phyloP scores from a whole-genome alignment of 2,329 filamentous ascomycete species.

The Byssochlamys sp. region DNA sequence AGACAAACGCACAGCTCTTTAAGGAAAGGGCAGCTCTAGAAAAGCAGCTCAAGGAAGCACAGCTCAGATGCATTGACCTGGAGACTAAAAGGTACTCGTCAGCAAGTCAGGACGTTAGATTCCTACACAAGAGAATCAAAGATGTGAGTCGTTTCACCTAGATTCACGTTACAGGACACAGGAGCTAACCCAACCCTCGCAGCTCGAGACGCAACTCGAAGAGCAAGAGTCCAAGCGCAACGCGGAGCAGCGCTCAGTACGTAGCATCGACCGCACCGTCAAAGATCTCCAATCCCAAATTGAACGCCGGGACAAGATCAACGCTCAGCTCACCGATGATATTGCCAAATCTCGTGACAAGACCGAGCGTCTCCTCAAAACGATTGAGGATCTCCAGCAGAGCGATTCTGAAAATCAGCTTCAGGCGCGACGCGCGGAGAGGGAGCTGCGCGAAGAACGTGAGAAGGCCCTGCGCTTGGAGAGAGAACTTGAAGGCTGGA shows the following conservation, averaged over 20 bases:
- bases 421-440: slow-evolving; percentile 71
- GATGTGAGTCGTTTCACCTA: slow-evolving; percentile 55
- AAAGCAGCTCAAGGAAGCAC: slow-evolving; percentile 80
- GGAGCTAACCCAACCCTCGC: slow-evolving; percentile 14
- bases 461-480: slow-evolving; percentile 76
- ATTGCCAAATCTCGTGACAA: slow-evolving; percentile 79
- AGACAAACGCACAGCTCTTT: slow-evolving; percentile 68
- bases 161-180: neutral
- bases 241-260: slow-evolving; percentile 74
- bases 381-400: slow-evolving; percentile 87
- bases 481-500: slow-evolving; percentile 76
- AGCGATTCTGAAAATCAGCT: slow-evolving; percentile 75
- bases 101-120: slow-evolving; percentile 87
- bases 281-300: slow-evolving; percentile 89
- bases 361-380: slow-evolving; percentile 75
- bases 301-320: slow-evolving; percentile 83
- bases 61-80: slow-evolving; percentile 79
- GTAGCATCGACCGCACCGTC: slow-evolving; percentile 86
- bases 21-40: slow-evolving; percentile 84
- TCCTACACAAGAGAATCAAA: slow-evolving; percentile 86
- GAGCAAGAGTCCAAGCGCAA: slow-evolving; percentile 68
- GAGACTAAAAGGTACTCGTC: slow-evolving; percentile 96
- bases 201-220: slow-evolving; percentile 84
- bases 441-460: slow-evolving; percentile 77
- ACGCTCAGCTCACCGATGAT: slow-evolving; percentile 70